Evolutionary conservation across 1,139 yeast genomes (phyloP).

Genomic region (Magnusiomyces sp.): DNA sequence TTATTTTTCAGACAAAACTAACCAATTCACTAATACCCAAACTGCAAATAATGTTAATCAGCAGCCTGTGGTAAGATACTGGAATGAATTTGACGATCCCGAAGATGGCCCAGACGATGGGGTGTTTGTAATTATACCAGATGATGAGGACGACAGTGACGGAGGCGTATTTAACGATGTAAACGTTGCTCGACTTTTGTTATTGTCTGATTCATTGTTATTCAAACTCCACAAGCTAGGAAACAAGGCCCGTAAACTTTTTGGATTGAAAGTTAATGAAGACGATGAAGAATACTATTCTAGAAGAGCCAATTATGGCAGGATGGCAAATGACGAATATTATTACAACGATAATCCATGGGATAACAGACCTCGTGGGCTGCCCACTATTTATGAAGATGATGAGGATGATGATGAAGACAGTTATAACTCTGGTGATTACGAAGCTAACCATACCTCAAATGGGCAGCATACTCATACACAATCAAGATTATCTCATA

Average conservation of each 20-base stretch:
- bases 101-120: conserved; percentile 38
- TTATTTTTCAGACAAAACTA: conserved; percentile 1
- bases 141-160: conserved; percentile 21
- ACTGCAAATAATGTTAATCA: conserved; percentile 15
- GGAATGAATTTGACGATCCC: conserved; percentile 69
- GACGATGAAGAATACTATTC: conserved; percentile 16
- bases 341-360: conserved; percentile 4
- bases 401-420: conserved; percentile 17
- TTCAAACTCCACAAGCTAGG: conserved; percentile 15
- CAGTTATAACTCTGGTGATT: conserved; percentile 7
- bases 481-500: conserved; percentile 2
- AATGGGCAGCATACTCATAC: background rate
- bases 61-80: conserved; percentile 42
- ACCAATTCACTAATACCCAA: conserved; percentile 10
- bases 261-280: conserved; percentile 6
- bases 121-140: conserved; percentile 30
- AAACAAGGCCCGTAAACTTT: conserved; percentile 5
- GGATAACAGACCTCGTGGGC: background rate
- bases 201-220: conserved; percentile 21
- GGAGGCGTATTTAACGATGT: conserved; percentile 28
- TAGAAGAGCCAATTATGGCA: background rate
- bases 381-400: conserved; percentile 10
- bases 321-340: background rate
- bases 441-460: background rate
- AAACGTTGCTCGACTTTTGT: conserved; percentile 30